Conservation (phyloP, 495 filamentous ascomycete genomes). For the Venustampulla echinocandica region DNA sequence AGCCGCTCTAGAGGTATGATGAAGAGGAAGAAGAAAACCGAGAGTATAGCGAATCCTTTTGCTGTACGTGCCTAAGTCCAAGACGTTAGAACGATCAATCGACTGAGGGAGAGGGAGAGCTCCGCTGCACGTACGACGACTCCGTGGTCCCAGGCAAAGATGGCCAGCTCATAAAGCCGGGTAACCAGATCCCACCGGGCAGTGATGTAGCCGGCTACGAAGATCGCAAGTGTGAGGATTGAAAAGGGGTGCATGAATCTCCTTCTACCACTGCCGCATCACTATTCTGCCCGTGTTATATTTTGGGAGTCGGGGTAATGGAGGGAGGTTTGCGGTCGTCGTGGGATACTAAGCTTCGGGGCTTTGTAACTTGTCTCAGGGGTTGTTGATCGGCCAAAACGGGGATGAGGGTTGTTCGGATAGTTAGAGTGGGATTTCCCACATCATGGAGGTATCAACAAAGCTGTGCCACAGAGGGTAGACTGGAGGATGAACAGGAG, state of each 20-base stretch:
- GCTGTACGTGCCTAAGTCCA: conserved; percentile 41
- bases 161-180: conserved; percentile 86
- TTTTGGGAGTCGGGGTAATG: conserved; percentile 1
- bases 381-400: no score
- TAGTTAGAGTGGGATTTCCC: not conserved
- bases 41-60: conserved; percentile 67
- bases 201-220: conserved; percentile 98
- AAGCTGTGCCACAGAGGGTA: not conserved
- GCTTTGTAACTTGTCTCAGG: no score
- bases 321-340: no score
- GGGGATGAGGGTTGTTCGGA: no score
- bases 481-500: not conserved
- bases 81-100: conserved; percentile 7
- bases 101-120: not conserved
- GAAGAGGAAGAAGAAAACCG: conserved; percentile 67
- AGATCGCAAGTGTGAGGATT: conserved; percentile 86
- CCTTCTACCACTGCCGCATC: conserved; percentile 21
- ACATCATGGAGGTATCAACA: conserved; percentile 4
- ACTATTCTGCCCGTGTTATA: conserved; percentile 1
- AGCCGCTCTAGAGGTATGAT: conserved; percentile 65
- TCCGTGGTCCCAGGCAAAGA: conserved; percentile 97
- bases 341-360: no score
- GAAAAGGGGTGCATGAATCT: conserved; percentile 95
- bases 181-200: conserved; percentile 97
- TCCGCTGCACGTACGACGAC: conserved; percentile 67